phyloP scores from a whole-genome alignment of 371 early-diverging fungal genomes.

The Syncephalastrum monosporum region DNA sequence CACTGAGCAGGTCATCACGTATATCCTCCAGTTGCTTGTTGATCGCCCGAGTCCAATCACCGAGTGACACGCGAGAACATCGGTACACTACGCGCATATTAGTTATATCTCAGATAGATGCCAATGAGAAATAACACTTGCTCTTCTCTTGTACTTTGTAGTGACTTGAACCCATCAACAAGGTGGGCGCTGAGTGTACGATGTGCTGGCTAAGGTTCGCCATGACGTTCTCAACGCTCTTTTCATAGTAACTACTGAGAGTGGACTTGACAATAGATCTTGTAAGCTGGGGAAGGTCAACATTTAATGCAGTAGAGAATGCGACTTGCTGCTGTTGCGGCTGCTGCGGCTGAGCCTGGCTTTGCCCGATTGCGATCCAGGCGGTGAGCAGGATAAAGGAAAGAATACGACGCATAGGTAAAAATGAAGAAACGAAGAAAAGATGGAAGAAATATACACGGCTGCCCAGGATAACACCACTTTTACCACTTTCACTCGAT shows the following conservation, averaged over 20 bases:
- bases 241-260: constrained; percentile 9
- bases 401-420: too few species aligned
- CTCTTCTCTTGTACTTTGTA: constrained; percentile 18
- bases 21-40: constrained; percentile 26
- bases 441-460: too few species aligned
- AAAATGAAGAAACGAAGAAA: too few species aligned
- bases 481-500: too few species aligned
- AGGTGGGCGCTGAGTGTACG: too few species aligned
- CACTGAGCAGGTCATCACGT: constrained; percentile 30
- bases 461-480: too few species aligned
- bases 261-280: constrained; percentile 3
- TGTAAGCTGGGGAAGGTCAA: too few species aligned
- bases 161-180: neutral
- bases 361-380: too few species aligned
- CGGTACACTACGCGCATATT: constrained; percentile 7
- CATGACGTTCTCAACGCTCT: too few species aligned
- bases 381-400: too few species aligned
- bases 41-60: constrained; percentile 7
- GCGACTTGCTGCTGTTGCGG: neutral
- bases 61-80: constrained; percentile 15
- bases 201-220: too few species aligned
- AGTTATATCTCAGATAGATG: too few species aligned
- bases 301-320: neutral
- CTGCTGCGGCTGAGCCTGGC: constrained; percentile 1
- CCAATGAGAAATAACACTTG: neutral